These are phyloP conservation scores for Inga oerstediana DNA, from an alignment of 306 rosid genomes.

Conservation along the genomic window DNA sequence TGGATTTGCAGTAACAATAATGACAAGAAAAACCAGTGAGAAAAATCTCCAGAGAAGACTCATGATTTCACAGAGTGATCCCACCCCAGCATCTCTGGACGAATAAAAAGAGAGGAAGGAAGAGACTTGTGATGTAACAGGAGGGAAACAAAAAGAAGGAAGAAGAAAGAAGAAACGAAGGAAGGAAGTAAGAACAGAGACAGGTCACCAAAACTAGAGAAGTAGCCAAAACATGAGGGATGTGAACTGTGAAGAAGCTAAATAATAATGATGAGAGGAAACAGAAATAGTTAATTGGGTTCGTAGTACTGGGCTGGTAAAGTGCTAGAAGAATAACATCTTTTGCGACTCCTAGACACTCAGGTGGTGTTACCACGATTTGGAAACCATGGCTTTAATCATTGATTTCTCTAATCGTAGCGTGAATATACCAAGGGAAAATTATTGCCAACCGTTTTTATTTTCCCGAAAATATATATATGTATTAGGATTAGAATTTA, in stretches of 20 bases:
- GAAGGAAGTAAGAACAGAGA: not conserved
- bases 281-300: conserved; percentile 42
- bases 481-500: too few relatives aligned
- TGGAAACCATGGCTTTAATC: conserved; percentile 25
- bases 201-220: conserved; percentile 52
- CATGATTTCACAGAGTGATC: conserved; percentile 44
- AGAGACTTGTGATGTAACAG: conserved; percentile 50
- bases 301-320: conserved; percentile 24
- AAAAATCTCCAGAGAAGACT: conserved; percentile 27
- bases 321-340: conserved; percentile 48
- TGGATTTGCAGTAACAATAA: conserved; percentile 32
- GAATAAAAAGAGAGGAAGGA: not conserved
- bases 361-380: conserved; percentile 41
- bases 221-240: conserved; percentile 48
- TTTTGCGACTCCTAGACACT: conserved; percentile 56
- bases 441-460: not conserved
- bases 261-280: conserved; percentile 26
- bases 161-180: not conserved
- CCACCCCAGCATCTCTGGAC: conserved; percentile 53
- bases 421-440: conserved; percentile 14
- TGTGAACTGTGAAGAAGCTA: conserved; percentile 6
- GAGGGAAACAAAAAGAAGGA: conserved; percentile 25
- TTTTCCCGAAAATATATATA: too few relatives aligned
- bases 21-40: conserved; percentile 24
- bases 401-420: conserved; percentile 46